phyloP scores from a whole-genome alignment of 805 yeast species.

The Cyberlindnera galapagoensis region DNA sequence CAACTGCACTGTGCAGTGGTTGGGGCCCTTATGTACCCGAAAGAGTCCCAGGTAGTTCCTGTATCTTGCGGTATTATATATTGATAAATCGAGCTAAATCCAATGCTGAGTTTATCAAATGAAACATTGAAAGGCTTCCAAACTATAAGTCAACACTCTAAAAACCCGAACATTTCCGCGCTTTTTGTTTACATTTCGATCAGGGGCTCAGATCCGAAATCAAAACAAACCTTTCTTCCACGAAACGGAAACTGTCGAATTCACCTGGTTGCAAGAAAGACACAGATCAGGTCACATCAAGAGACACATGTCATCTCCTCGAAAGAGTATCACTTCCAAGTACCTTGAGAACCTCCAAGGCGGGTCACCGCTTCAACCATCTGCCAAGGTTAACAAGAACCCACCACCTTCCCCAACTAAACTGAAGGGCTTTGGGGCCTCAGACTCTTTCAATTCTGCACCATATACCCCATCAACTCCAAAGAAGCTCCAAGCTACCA shows the following conservation, averaged over 20 bases:
- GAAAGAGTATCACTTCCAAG: slow-evolving; percentile 21
- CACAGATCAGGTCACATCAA: no score
- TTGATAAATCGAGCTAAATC: no score
- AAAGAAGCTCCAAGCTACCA: slow-evolving; percentile 3
- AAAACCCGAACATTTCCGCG: no score
- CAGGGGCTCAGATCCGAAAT: slow-evolving; percentile 1
- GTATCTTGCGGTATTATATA: no score
- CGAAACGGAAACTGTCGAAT: no score
- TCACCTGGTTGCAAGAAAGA: no score
- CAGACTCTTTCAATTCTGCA: neutral
- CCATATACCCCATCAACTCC: neutral
- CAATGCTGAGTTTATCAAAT: no score
- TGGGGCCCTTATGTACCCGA: no score
- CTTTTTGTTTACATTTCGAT: slow-evolving; percentile 12
- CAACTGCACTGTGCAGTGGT: no score
- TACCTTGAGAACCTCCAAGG: slow-evolving; percentile 19
- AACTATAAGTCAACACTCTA: no score
- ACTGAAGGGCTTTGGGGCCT: neutral
- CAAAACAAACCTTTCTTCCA: slow-evolving; percentile 5
- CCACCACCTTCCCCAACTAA: slow-evolving; percentile 4
- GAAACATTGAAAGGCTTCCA: no score
- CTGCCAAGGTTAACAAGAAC: slow-evolving; percentile 13
- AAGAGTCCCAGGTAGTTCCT: no score
- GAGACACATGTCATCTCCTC: slow-evolving; percentile 7
- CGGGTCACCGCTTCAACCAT: slow-evolving; percentile 15